phyloP scores from a whole-genome alignment of 495 filamentous ascomycete genomes.

The Tuber brumale region DNA sequence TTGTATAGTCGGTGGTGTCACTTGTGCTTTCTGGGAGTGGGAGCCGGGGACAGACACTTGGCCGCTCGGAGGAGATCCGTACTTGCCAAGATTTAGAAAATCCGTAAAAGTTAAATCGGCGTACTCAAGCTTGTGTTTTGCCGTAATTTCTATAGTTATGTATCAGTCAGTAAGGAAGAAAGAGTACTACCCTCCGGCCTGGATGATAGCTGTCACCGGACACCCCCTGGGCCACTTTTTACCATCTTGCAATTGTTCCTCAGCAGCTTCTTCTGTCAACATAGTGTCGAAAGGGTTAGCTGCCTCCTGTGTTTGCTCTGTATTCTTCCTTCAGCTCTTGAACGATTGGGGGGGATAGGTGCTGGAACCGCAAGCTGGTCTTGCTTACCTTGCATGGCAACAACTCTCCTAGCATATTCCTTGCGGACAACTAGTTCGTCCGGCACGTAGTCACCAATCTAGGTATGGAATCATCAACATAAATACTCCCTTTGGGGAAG shows the following conservation, averaged over 20 bases:
- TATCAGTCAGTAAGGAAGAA: background rate
- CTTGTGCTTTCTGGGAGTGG: background rate
- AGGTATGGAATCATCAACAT: background rate
- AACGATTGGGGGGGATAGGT: background rate
- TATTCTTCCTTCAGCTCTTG: background rate
- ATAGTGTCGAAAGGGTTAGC: background rate
- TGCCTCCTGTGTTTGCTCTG: background rate
- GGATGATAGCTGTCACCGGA: background rate
- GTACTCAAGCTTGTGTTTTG: background rate
- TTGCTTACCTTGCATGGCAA: background rate
- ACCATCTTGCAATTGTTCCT: background rate
- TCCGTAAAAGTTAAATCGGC: background rate
- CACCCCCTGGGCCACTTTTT: background rate
- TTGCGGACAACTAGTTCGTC: background rate
- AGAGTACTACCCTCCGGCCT: background rate
- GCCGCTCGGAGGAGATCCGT: background rate
- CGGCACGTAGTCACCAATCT: background rate
- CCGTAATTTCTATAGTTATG: background rate
- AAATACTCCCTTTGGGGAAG: background rate
- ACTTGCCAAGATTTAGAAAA: background rate
- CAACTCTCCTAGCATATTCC: background rate
- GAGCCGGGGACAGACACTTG: background rate
- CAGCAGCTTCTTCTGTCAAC: background rate
- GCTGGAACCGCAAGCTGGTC: background rate
- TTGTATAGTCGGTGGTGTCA: background rate